These are phyloP conservation scores for Cornus suecica DNA, from an alignment of 148 eudicot species.

Conservation along the genomic window DNA sequence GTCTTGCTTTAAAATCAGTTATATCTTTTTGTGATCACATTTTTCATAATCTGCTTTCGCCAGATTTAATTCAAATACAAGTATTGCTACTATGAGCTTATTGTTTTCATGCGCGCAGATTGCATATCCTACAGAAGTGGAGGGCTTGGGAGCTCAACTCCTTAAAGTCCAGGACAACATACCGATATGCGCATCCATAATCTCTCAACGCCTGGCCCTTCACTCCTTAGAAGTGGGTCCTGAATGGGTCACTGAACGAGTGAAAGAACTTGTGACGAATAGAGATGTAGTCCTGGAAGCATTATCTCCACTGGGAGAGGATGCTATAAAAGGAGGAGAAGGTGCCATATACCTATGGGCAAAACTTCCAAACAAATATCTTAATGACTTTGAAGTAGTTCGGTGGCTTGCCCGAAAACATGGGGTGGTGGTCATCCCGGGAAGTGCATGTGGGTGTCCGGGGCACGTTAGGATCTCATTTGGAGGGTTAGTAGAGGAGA, in stretches of 20 bases:
- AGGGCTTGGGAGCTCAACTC: conserved; percentile 59
- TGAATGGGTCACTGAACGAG: conserved; percentile 74
- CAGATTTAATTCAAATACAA: background rate
- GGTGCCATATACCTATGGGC: conserved; percentile 97
- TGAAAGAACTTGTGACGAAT: conserved; percentile 64
- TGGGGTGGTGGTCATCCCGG: conserved; percentile 66
- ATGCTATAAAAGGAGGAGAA: conserved; percentile 87
- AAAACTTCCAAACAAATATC: conserved; percentile 58
- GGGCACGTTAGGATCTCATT: conserved; percentile 80
- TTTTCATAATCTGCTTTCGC: background rate
- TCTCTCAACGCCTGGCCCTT: conserved; percentile 79
- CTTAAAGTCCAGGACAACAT: conserved; percentile 94
- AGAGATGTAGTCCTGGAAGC: conserved; percentile 58
- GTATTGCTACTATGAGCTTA: background rate
- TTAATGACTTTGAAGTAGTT: conserved; percentile 63
- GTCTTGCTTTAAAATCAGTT: background rate
- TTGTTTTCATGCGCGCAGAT: conserved; percentile 47
- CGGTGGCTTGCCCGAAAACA: conserved; percentile 82
- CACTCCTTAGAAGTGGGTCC: conserved; percentile 70
- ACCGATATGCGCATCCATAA: conserved; percentile 86
- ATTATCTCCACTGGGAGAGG: conserved; percentile 67
- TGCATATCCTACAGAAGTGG: conserved; percentile 79
- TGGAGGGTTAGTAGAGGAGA: conserved; percentile 67
- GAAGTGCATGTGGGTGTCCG: conserved; percentile 76
- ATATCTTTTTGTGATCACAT: background rate